These are phyloP conservation scores for Annona cherimola DNA, from an alignment of 164 flowering plant species.

Conservation along the genomic window DNA sequence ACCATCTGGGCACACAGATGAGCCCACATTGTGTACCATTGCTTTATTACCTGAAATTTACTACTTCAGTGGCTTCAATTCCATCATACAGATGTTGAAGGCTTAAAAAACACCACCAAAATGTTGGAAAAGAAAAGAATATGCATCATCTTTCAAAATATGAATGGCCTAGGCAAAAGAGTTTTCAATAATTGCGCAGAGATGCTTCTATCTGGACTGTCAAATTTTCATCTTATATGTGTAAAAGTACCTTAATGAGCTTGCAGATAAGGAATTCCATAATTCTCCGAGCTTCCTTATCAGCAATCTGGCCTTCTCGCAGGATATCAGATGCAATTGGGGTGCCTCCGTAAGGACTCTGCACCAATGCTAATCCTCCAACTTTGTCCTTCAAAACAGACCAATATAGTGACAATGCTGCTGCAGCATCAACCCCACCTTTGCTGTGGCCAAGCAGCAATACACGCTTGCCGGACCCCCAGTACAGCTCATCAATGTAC, in stretches of 20 bases:
- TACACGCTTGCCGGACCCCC: constrained; percentile 86
- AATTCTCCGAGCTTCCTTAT: constrained; percentile 69
- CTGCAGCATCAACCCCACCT: constrained; percentile 96
- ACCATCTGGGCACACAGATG: too few relatives aligned
- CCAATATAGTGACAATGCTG: constrained; percentile 78
- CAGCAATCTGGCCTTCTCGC: constrained; percentile 88
- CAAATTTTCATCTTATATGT: not conserved
- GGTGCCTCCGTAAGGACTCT: constrained; percentile 86
- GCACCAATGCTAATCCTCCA: constrained; percentile 79
- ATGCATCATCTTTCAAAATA: not conserved
- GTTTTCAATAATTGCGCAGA: too few relatives aligned
- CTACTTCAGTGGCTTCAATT: too few relatives aligned
- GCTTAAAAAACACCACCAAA: too few relatives aligned
- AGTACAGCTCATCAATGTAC: constrained; percentile 80
- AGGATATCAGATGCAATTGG: constrained; percentile 87
- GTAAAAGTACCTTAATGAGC: constrained; percentile 56
- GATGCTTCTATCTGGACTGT: too few relatives aligned
- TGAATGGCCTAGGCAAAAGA: not conserved
- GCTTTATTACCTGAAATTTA: too few relatives aligned
- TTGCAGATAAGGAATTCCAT: constrained; percentile 79
- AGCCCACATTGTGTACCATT: too few relatives aligned
- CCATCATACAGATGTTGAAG: too few relatives aligned
- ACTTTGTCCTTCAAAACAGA: constrained; percentile 64
- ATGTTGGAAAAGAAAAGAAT: too few relatives aligned
- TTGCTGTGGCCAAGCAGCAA: constrained; percentile 93